Percentiles rank a stretch among this genome's conserved stretches.
Evolutionary conservation across 192 early-diverging fungal species (phyloP).

Genomic region (Backusella parvicylindrica): DNA sequence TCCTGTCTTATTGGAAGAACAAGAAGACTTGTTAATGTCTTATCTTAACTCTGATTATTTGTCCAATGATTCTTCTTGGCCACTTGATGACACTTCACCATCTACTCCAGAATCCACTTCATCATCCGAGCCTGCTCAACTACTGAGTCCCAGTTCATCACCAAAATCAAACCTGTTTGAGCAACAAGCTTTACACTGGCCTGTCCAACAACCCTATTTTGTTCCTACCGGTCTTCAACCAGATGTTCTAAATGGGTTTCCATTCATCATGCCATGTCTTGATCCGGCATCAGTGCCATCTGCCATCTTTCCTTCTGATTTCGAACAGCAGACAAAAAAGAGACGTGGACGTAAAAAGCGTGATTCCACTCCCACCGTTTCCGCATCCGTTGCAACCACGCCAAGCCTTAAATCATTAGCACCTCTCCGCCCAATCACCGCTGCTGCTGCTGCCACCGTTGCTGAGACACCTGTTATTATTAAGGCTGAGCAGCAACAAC

Average conservation of each 20-base stretch:
- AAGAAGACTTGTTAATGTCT: slow-evolving; percentile 27
- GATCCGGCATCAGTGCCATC: neutral
- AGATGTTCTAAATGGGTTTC: neutral
- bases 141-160: neutral
- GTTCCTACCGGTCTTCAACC: neutral
- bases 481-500: neutral
- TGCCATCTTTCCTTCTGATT: slow-evolving; percentile 12
- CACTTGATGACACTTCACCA: neutral
- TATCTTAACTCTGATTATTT: slow-evolving; percentile 32
- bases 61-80: neutral
- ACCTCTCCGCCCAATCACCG: neutral
- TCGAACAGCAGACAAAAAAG: slow-evolving; percentile 6
- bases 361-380: neutral
- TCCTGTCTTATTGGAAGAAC: slow-evolving; percentile 19
- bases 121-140: neutral
- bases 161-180: neutral
- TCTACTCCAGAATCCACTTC: slow-evolving; percentile 4
- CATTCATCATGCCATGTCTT: slow-evolving; percentile 1
- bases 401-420: neutral
- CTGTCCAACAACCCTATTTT: neutral
- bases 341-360: slow-evolving; percentile 25
- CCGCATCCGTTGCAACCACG: neutral
- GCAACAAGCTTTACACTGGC: neutral
- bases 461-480: neutral
- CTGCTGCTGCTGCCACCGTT: neutral